phyloP scores from a whole-genome alignment of 768 basidiomycete genomes.

The Mycena filopes region DNA sequence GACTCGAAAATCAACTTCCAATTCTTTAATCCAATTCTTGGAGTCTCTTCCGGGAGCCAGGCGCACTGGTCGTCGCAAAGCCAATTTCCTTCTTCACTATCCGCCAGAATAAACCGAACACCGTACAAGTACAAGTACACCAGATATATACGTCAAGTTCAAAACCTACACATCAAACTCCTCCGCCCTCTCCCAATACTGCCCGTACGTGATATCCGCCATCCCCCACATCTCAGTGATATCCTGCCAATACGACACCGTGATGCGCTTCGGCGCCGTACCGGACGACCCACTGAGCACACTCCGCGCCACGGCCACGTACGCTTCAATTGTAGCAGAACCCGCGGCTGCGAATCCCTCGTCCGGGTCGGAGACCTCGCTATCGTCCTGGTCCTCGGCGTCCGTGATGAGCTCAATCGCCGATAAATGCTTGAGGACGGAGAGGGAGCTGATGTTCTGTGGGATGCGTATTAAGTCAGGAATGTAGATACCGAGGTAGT shows the following conservation, averaged over 20 bases:
- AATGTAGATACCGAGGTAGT: no score
- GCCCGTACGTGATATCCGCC: neutral
- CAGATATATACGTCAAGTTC: neutral
- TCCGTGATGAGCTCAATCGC: slow-evolving; percentile 3
- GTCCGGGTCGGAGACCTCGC: slow-evolving; percentile 1
- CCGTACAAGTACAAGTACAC: no score
- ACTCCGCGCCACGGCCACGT: neutral
- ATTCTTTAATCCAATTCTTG: no score
- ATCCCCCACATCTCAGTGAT: slow-evolving; percentile 9
- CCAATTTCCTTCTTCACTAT: no score
- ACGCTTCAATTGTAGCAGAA: neutral
- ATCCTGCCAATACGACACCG: slow-evolving; percentile 16
- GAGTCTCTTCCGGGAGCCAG: no score
- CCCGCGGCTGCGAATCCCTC: neutral
- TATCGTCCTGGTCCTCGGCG: neutral
- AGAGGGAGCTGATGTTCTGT: slow-evolving; percentile 4
- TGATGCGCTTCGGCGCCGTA: slow-evolving; percentile 3
- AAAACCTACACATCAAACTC: neutral
- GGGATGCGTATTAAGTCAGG: no score
- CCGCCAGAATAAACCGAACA: no score
- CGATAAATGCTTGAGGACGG: slow-evolving; percentile 4
- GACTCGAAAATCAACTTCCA: no score
- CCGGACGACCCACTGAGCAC: neutral
- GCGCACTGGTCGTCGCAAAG: no score
- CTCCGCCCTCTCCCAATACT: slow-evolving; percentile 11